Base-by-base conservation (phyloP, 83 land plant genomes). In the Thuja plicata region DNA sequence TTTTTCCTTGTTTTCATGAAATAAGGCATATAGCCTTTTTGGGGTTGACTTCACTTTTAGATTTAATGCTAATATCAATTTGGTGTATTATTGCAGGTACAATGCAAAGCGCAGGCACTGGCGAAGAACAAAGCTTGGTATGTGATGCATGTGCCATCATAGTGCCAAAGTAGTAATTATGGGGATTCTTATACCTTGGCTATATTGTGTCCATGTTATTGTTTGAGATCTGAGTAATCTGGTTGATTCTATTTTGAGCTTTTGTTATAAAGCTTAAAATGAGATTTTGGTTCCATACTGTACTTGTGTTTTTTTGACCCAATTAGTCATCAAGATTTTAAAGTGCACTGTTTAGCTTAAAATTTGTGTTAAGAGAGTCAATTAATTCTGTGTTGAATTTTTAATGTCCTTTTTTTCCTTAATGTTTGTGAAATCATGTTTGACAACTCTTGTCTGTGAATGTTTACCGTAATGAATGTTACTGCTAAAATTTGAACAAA, bases 61-160 rank as follows among this genome's bases (percentile, higher is more conserved):
- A 76, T 87, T 45, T 46, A 62, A 3, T 27, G 80, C 41, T 55
- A 85, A 60, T 9, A 21, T 40, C 54, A 40, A 81, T 60, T 19
- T 37, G 50, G 87, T 79, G 71, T 70, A 70, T 87, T 52, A 46
- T 62, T 92, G 87, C 86, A 92, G 93, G 92, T 91, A 93, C 89
- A 92, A 92, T 66, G 93, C 94, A 24, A 91, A 92, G 93, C 93
- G 93, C 81, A 91, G 93, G 89, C 94, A 93, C 91, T 91, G 93
- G 94, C 91, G 91, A 40, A 89, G 92, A 76, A 93, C 90, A 38
- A 91, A 93, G 87, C 89, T 91, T 78, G 94, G 91, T 19, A 88
- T 91, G 74, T 93, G 43, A 90, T 38, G 0, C 15, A 34, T 34
- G 13, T 12, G 37, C 15, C 38, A 34, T 32, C 32, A 34, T 34